Evolutionary conservation across 2,329 filamentous ascomycete species (phyloP).

Genomic region (Polytolypa hystricis): DNA sequence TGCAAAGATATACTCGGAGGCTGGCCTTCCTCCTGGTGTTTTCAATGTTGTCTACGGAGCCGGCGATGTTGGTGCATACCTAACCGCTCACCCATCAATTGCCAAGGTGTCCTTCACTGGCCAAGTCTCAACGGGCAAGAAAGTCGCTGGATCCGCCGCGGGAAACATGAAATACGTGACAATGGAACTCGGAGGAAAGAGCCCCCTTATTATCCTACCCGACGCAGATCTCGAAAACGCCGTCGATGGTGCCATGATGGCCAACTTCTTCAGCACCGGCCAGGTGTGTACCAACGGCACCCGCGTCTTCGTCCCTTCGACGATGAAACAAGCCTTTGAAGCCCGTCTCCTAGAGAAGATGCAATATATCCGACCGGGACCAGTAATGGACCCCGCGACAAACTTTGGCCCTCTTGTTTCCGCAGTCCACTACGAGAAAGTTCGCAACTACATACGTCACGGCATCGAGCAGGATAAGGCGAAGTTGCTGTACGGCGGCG

Average conservation of each 20-base stretch:
- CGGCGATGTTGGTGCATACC: slow-evolving; percentile 63
- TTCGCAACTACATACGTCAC: slow-evolving; percentile 62
- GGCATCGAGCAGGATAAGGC: slow-evolving; percentile 65
- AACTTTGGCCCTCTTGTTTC: slow-evolving; percentile 82
- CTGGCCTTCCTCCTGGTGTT: slow-evolving; percentile 67
- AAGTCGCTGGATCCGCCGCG: slow-evolving; percentile 65
- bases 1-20: slow-evolving; percentile 65
- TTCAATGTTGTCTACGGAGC: slow-evolving; percentile 81
- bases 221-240: slow-evolving; percentile 69
- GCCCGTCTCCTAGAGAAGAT: slow-evolving; percentile 59
- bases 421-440: slow-evolving; percentile 63
- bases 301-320: slow-evolving; percentile 65
- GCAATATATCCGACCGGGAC: slow-evolving; percentile 56
- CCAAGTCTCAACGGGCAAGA: slow-evolving; percentile 71
- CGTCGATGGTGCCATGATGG: slow-evolving; percentile 86
- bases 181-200: slow-evolving; percentile 86
- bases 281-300: slow-evolving; percentile 93
- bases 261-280: slow-evolving; percentile 83
- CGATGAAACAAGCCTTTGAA: slow-evolving; percentile 59
- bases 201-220: slow-evolving; percentile 65
- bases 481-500: slow-evolving; percentile 61
- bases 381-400: slow-evolving; percentile 58
- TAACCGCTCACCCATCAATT: slow-evolving; percentile 60
- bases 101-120: slow-evolving; percentile 86
- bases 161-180: slow-evolving; percentile 81